Conservation (phyloP, 108 stramenopile genomes). For the Nitzschia inconspicua region DNA sequence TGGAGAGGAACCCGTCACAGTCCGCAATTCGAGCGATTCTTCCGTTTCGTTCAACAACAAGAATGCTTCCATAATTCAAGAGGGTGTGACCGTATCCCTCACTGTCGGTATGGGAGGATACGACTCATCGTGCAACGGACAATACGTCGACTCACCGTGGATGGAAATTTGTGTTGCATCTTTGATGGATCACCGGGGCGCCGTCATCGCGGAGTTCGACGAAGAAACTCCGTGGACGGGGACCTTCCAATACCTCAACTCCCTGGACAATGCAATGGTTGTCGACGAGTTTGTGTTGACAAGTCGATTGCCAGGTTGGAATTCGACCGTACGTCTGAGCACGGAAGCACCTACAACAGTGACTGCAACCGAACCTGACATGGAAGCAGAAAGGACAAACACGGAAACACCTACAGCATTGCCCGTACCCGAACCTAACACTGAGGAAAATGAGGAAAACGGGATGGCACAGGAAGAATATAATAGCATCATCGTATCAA, state of each 20-base stretch:
- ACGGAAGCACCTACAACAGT: too few relatives aligned
- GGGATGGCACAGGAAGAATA: too few relatives aligned
- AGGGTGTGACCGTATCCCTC: constrained; percentile 2
- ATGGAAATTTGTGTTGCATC: constrained; percentile 8
- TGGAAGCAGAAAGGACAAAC: neutral
- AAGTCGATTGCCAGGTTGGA: neutral
- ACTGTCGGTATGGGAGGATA: constrained; percentile 8
- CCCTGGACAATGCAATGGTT: constrained; percentile 1
- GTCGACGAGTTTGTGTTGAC: constrained; percentile 1
- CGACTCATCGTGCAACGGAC: constrained; percentile 5
- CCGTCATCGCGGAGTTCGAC: constrained; percentile 5
- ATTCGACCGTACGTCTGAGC: too few relatives aligned
- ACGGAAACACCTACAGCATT: neutral
- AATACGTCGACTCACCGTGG: neutral
- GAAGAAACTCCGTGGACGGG: neutral
- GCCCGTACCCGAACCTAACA: neutral
- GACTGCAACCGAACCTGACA: neutral
- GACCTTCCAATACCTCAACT: constrained; percentile 10
- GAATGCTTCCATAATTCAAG: neutral
- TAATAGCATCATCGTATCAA: too few relatives aligned
- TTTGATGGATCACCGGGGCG: constrained; percentile 3
- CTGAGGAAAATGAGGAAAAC: too few relatives aligned
- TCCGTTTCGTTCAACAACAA: neutral
- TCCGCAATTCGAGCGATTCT: too few relatives aligned
- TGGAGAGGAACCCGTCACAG: neutral